phyloP scores from a whole-genome alignment of 129 eudicot species.

The Tagetes erecta region DNA sequence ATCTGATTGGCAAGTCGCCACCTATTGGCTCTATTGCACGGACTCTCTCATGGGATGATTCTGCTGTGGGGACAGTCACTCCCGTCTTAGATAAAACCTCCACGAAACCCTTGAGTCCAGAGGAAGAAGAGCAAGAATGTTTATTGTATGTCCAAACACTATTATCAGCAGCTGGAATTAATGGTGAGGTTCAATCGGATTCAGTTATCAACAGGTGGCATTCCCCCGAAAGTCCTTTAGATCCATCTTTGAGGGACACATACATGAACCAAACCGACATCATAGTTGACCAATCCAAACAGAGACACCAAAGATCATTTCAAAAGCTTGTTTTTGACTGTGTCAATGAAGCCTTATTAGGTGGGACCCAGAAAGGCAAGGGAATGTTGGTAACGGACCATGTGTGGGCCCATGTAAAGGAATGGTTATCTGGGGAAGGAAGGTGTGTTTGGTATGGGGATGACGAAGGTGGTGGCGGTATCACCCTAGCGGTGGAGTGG shows the following conservation, averaged over 20 bases:
- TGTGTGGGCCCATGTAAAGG: conserved; percentile 68
- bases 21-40: conserved; percentile 92
- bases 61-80: conserved; percentile 45
- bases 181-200: conserved; percentile 31
- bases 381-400: conserved; percentile 34
- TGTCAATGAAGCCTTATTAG: conserved; percentile 57
- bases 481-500: conserved; percentile 55
- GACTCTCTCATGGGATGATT: conserved; percentile 80
- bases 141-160: conserved; percentile 55
- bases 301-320: conserved; percentile 57
- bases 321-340: conserved; percentile 81
- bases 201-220: conserved; percentile 55
- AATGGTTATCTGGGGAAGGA: conserved; percentile 55
- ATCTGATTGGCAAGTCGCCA: conserved; percentile 89
- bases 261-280: conserved; percentile 48
- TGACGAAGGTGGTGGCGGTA: conserved; percentile 29
- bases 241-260: conserved; percentile 72
- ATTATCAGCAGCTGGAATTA: conserved; percentile 61
- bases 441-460: conserved; percentile 46
- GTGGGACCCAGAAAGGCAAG: conserved; percentile 20
- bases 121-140: conserved; percentile 66
- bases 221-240: conserved; percentile 78
- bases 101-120: conserved; percentile 30
- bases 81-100: conserved; percentile 37
- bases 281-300: conserved; percentile 51